Conservation (phyloP, 2,329 filamentous ascomycete species). For the Fusarium nelsonii region DNA sequence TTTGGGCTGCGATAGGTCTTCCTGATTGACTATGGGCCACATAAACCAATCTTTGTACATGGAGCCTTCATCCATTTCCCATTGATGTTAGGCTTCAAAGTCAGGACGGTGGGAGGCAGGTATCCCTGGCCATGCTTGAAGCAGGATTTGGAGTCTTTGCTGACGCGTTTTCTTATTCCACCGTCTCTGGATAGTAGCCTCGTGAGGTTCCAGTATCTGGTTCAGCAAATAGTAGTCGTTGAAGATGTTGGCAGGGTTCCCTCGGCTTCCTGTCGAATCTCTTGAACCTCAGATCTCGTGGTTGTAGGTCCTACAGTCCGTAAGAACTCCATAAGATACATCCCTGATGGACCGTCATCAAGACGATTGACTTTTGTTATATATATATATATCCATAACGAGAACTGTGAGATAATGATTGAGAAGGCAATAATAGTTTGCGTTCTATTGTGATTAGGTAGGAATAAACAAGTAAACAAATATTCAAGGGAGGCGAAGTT, state of each 20-base stretch:
- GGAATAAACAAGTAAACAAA: too few species aligned
- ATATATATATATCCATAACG: too few species aligned
- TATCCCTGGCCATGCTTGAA: conserved; percentile 65
- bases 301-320: too few species aligned
- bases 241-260: background rate
- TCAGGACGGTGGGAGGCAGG: conserved; percentile 64
- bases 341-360: too few species aligned
- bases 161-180: conserved; percentile 66
- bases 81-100: conserved; percentile 53
- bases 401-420: too few species aligned
- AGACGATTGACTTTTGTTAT: too few species aligned
- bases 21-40: conserved; percentile 66
- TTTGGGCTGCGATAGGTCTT: conserved; percentile 63
- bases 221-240: background rate
- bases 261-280: too few species aligned
- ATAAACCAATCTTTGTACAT: conserved; percentile 55
- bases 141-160: conserved; percentile 61
- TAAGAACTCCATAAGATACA: background rate
- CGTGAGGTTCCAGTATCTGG: conserved; percentile 62
- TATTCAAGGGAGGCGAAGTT: too few species aligned
- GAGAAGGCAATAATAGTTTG: too few species aligned
- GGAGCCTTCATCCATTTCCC: conserved; percentile 32
- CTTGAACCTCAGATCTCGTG: too few species aligned
- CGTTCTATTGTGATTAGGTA: too few species aligned
- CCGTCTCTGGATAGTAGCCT: conserved; percentile 63